phyloP scores from a whole-genome alignment of 2,329 filamentous ascomycete species.

The Tolypocladium sp. region DNA sequence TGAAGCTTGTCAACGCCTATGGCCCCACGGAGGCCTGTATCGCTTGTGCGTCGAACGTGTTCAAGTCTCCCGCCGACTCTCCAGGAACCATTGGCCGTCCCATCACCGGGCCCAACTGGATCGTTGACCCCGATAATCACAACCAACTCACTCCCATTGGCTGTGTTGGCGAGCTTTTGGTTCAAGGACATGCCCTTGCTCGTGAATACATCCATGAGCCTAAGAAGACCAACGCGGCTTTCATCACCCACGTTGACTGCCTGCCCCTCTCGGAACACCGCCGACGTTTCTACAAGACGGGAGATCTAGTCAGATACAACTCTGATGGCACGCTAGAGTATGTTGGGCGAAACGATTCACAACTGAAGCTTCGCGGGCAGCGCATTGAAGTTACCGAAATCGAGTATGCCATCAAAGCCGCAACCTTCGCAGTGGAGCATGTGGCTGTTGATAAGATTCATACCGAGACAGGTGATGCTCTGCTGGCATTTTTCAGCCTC shows the following conservation, averaged over 20 bases:
- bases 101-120: background rate
- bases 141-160: background rate
- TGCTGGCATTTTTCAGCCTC: background rate
- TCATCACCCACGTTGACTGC: background rate
- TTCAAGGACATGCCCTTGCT: background rate
- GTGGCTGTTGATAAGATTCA: background rate
- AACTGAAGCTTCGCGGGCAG: background rate
- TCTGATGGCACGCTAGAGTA: background rate
- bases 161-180: background rate
- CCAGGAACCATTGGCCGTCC: background rate
- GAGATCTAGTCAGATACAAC: background rate
- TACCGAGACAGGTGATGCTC: fast-evolving
- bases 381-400: background rate
- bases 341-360: background rate
- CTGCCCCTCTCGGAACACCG: background rate
- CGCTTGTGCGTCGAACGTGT: background rate
- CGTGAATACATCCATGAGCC: background rate
- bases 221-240: background rate
- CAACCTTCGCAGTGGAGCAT: background rate
- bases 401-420: background rate
- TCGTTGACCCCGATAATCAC: background rate
- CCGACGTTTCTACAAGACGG: background rate
- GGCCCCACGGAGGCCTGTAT: background rate
- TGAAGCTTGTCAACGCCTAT: background rate
- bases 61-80: background rate